Evolutionary conservation across 352 stramenopile species (phyloP).

Genomic region (Phytophthora sp.): DNA sequence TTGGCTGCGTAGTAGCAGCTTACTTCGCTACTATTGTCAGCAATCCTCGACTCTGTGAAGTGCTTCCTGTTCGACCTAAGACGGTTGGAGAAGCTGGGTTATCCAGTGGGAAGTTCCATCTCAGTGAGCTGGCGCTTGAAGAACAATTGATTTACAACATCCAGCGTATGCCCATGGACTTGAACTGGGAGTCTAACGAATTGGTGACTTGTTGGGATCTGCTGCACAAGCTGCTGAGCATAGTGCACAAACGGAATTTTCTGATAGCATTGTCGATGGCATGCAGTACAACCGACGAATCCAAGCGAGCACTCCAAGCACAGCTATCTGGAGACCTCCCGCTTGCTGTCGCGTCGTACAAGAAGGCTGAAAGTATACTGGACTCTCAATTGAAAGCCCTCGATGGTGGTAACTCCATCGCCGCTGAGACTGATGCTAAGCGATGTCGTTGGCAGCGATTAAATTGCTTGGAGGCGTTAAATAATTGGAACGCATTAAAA

Average conservation of each 20-base stretch:
- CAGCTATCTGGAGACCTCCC: conserved; percentile 74
- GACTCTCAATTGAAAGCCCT: conserved; percentile 47
- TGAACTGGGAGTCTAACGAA: conserved; percentile 22
- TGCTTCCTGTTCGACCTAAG: conserved; percentile 43
- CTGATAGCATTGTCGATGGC: conserved; percentile 59
- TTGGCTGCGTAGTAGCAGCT: conserved; percentile 51
- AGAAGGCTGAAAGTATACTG: conserved; percentile 64
- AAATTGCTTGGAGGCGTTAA: conserved; percentile 68
- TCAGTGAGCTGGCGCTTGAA: conserved; percentile 71
- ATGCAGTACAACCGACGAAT: conserved; percentile 61
- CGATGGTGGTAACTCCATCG: conserved; percentile 33
- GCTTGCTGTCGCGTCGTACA: conserved; percentile 74
- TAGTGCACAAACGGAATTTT: conserved; percentile 71
- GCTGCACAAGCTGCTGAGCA: conserved; percentile 74
- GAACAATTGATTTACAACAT: conserved; percentile 57
- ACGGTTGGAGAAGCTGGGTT: conserved; percentile 65
- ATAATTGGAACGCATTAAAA: conserved; percentile 70
- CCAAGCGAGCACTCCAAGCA: conserved; percentile 63
- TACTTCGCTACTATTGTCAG: conserved; percentile 53
- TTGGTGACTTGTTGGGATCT: conserved; percentile 59
- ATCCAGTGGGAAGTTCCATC: conserved; percentile 59
- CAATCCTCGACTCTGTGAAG: conserved; percentile 36
- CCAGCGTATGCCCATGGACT: conserved; percentile 4
- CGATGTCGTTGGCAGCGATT: conserved; percentile 72
- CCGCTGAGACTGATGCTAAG: conserved; percentile 48